Conservation (phyloP, 805 yeast genomes). For the Saccharomyces kudriavzevii region DNA sequence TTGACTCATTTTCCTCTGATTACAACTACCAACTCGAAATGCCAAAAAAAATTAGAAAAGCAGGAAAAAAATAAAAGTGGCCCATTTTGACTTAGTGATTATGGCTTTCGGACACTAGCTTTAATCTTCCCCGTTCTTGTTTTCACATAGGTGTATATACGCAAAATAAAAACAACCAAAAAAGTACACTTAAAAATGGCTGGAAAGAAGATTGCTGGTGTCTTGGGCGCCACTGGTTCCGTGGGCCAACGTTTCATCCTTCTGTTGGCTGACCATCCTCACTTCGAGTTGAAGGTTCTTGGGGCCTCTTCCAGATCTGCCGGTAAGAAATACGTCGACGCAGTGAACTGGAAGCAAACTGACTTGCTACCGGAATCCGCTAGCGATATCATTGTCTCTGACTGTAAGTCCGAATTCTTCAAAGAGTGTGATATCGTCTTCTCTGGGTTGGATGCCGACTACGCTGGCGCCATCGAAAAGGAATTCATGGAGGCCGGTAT, state of each 20-base stretch:
- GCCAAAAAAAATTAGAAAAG: neutral
- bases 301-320: slow-evolving; percentile 96
- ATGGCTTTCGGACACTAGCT: neutral
- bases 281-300: slow-evolving; percentile 70
- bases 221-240: slow-evolving; percentile 94
- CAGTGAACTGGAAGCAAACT: slow-evolving; percentile 92
- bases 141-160: neutral
- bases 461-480: slow-evolving; percentile 87
- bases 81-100: neutral
- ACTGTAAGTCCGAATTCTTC: slow-evolving; percentile 70
- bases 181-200: slow-evolving; percentile 15
- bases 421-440: slow-evolving; percentile 89
- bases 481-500: slow-evolving; percentile 75
- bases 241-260: slow-evolving; percentile 95
- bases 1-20: neutral
- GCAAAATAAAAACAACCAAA: neutral
- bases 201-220: slow-evolving; percentile 54
- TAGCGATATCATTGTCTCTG: slow-evolving; percentile 55
- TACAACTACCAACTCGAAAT: neutral
- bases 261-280: slow-evolving; percentile 78
- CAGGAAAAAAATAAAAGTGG: neutral
- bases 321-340: slow-evolving; percentile 77
- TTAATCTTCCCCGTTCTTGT: neutral
- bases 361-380: slow-evolving; percentile 65
- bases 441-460: slow-evolving; percentile 88